Evolutionary conservation across 257 asterid genomes (phyloP).

Genomic region (Gentiana macrophylla): DNA sequence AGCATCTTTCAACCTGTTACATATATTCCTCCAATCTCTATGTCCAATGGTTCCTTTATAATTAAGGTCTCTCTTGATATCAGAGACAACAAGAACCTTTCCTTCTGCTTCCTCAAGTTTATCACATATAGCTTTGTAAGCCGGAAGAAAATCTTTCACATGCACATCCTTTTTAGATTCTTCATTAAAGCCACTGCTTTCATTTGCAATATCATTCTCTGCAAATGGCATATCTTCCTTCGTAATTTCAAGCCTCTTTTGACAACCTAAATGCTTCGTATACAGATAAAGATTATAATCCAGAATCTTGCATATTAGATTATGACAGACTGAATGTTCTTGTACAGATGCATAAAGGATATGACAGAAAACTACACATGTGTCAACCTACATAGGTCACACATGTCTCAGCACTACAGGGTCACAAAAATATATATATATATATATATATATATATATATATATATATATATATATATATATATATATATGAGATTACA

Average conservation of each 20-base stretch:
- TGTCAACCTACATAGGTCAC: too few relatives aligned
- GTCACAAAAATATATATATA: too few relatives aligned
- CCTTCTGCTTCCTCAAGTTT: conserved; percentile 76
- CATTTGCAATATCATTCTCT: conserved; percentile 36
- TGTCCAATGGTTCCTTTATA: conserved; percentile 60
- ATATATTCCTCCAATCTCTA: conserved; percentile 79
- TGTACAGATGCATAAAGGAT: too few relatives aligned
- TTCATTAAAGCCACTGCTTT: conserved; percentile 26
- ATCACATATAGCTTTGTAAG: conserved; percentile 63
- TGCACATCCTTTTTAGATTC: conserved; percentile 40
- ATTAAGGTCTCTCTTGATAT: conserved; percentile 72
- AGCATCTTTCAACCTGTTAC: conserved; percentile 76
- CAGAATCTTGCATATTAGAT: too few relatives aligned
- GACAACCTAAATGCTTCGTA: conserved; percentile 69
- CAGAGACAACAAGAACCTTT: conserved; percentile 89
- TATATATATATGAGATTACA: too few relatives aligned
- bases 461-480: too few relatives aligned
- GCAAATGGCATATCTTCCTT: conserved; percentile 39
- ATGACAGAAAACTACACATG: too few relatives aligned
- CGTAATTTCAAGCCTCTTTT: conserved; percentile 75
- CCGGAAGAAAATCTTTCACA: conserved; percentile 72
- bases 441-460: too few relatives aligned
- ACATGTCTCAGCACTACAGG: too few relatives aligned
- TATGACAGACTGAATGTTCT: too few relatives aligned
- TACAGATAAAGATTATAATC: conserved; percentile 29